Conservation (phyloP, 2,329 filamentous ascomycete species). For the Catunica adiposa region DNA sequence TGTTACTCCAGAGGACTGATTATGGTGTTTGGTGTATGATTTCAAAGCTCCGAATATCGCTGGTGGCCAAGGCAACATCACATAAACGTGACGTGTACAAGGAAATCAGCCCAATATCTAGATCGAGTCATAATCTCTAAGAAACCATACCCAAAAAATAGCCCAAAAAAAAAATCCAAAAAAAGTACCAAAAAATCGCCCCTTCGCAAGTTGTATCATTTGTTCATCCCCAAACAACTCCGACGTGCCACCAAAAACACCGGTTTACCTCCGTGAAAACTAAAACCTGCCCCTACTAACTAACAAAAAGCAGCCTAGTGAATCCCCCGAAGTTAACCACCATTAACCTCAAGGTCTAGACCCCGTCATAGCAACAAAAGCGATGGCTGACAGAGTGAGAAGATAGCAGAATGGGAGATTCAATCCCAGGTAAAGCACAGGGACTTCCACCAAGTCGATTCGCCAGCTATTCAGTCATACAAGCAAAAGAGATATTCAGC, state of each 20-base stretch:
- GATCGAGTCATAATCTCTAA: not conserved
- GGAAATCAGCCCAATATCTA: too few relatives aligned
- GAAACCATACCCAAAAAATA: not conserved
- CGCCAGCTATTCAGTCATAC: too few relatives aligned
- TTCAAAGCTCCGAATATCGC: not conserved
- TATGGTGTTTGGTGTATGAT: not conserved
- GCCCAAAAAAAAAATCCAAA: not conserved
- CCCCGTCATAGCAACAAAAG: not conserved
- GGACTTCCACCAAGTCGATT: too few relatives aligned
- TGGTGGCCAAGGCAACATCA: too few relatives aligned
- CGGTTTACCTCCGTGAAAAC: not conserved
- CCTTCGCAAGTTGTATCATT: not conserved
- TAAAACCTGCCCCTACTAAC: not conserved
- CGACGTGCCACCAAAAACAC: not conserved
- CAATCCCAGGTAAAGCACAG: too few relatives aligned
- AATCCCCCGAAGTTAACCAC: not conserved
- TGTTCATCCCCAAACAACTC: not conserved
- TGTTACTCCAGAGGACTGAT: not conserved
- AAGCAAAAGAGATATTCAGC: too few relatives aligned
- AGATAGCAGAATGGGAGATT: too few relatives aligned
- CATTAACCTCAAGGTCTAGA: not conserved
- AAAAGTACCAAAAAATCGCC: not conserved
- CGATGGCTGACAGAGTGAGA: too few relatives aligned
- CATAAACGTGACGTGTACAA: too few relatives aligned
- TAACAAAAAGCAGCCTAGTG: not conserved